phyloP scores from a whole-genome alignment of 2,329 filamentous ascomycete species.

The Cercospora sp. region DNA sequence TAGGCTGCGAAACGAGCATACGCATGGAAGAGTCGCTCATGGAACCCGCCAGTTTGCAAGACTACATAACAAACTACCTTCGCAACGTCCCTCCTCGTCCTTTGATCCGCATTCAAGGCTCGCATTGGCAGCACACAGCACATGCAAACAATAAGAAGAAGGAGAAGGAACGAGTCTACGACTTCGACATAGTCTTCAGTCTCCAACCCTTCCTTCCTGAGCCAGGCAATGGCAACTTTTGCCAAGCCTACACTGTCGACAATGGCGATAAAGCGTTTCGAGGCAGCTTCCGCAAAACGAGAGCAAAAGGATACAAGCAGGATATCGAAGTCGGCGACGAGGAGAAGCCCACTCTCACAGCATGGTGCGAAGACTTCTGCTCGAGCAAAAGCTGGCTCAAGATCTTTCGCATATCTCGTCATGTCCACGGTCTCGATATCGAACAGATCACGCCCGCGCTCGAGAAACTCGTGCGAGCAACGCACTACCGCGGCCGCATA shows the following conservation, averaged over 20 bases:
- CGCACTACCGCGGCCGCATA: conserved; percentile 66
- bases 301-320: conserved; percentile 50
- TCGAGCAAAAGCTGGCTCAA: conserved; percentile 60
- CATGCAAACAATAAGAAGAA: conserved; percentile 34
- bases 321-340: conserved; percentile 48
- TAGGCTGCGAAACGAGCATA: conserved; percentile 29
- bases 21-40: conserved; percentile 34
- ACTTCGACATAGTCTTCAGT: conserved; percentile 33
- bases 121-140: conserved; percentile 29
- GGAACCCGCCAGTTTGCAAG: conserved; percentile 26
- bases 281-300: conserved; percentile 60
- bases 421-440: conserved; percentile 63
- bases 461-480: conserved; percentile 59
- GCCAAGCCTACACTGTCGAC: conserved; percentile 49
- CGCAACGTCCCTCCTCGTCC: conserved; percentile 28
- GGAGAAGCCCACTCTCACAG: conserved; percentile 46
- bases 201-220: conserved; percentile 27
- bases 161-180: conserved; percentile 30
- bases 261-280: conserved; percentile 63
- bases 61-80: conserved; percentile 32
- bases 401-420: conserved; percentile 45
- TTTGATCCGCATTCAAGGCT: conserved; percentile 32
- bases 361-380: conserved; percentile 71
- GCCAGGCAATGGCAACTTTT: conserved; percentile 24
- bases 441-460: conserved; percentile 55